These are phyloP conservation scores for Boletus insuetus DNA, from an alignment of 768 basidiomycete species.

Conservation along the genomic window DNA sequence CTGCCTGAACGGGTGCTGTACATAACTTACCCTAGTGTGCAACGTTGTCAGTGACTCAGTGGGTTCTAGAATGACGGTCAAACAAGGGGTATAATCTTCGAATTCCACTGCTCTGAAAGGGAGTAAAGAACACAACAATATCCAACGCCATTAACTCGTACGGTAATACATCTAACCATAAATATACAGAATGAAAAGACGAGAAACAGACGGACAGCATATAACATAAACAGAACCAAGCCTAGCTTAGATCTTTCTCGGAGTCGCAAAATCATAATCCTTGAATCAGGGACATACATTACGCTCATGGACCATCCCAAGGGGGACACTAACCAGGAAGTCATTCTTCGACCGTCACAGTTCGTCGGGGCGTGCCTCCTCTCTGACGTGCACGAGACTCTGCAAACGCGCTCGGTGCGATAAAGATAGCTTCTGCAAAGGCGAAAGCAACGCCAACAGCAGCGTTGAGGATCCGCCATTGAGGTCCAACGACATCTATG, in stretches of 20 bases:
- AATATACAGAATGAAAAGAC: slow-evolving; percentile 15
- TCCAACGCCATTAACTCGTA: slow-evolving; percentile 12
- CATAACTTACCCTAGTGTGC: no score
- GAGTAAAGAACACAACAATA: background rate
- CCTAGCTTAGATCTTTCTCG: slow-evolving; percentile 1
- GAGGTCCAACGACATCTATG: slow-evolving; percentile 53
- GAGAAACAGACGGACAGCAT: slow-evolving; percentile 19
- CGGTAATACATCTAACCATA: slow-evolving; percentile 18
- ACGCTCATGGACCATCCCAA: background rate
- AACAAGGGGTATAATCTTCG: background rate
- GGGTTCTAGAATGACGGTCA: no score
- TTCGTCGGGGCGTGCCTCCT: slow-evolving; percentile 23
- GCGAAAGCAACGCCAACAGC: slow-evolving; percentile 60
- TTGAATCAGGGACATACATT: slow-evolving; percentile 1
- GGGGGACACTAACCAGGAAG: background rate
- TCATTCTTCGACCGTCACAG: slow-evolving; percentile 22
- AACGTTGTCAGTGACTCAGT: no score
- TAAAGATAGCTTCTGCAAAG: slow-evolving; percentile 61
- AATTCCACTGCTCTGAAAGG: background rate
- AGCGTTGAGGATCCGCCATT: slow-evolving; percentile 56
- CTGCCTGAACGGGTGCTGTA: no score
- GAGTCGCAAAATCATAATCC: background rate
- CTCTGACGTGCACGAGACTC: slow-evolving; percentile 27
- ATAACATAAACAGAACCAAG: slow-evolving; percentile 13
- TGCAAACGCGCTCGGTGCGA: slow-evolving; percentile 41